Percentiles rank a stretch among this genome's conserved stretches.
Conservation (phyloP, 129 eudicot species). For the Chrysanthemum seticuspe region DNA sequence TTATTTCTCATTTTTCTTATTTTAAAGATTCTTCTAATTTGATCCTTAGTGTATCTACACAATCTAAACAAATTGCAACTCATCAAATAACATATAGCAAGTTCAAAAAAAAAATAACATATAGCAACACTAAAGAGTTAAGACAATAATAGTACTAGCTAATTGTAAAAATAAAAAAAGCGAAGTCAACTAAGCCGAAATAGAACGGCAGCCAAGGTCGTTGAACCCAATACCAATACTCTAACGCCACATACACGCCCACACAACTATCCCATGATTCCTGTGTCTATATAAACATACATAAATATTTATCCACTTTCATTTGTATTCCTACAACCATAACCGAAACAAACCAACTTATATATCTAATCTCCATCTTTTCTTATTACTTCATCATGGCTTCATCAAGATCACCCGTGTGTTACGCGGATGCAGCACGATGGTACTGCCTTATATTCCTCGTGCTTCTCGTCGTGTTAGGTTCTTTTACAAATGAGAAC, state of each 20-base stretch:
- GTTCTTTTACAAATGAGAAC: slow-evolving; percentile 28
- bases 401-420: slow-evolving; percentile 24
- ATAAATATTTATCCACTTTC: not conserved
- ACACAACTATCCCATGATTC: slow-evolving; percentile 10
- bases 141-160: not conserved
- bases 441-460: slow-evolving; percentile 43
- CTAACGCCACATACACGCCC: slow-evolving; percentile 24
- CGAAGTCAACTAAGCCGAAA: slow-evolving; percentile 21
- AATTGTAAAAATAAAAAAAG: slow-evolving; percentile 2
- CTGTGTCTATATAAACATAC: slow-evolving; percentile 10
- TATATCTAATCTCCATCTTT: no score
- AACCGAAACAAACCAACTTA: not conserved
- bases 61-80: no score
- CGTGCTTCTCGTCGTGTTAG: slow-evolving; percentile 31
- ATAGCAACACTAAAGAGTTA: no score
- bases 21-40: no score
- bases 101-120: no score
- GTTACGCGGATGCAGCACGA: slow-evolving; percentile 32
- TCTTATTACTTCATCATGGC: slow-evolving; percentile 18
- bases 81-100: no score
- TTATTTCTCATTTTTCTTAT: no score
- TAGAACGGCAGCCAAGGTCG: slow-evolving; percentile 20
- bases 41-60: no score
- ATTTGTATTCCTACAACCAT: not conserved
- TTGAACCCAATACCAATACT: slow-evolving; percentile 18